Evolutionary conservation across 371 early-diverging fungal genomes (phyloP).

Genomic region (Actinomucor elegans): DNA sequence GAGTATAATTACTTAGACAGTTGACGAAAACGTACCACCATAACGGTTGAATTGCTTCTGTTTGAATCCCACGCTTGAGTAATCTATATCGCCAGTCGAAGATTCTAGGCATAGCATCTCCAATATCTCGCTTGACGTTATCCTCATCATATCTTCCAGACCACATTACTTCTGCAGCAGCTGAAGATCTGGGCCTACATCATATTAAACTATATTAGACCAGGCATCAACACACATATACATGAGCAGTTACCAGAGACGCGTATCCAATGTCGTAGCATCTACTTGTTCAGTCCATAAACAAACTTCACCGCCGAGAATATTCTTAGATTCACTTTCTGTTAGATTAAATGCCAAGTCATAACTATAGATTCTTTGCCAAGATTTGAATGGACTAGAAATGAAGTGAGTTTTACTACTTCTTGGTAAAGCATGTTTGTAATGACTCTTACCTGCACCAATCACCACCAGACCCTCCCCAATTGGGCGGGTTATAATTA

Average conservation of each 20-base stretch:
- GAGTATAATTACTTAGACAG: too few species aligned
- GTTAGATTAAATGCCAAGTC: slow-evolving; percentile 67
- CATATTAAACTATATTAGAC: too few species aligned
- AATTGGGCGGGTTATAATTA: slow-evolving; percentile 35
- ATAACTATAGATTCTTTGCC: slow-evolving; percentile 79
- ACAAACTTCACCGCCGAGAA: slow-evolving; percentile 54
- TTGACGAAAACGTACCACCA: slow-evolving; percentile 70
- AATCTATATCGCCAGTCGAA: slow-evolving; percentile 75
- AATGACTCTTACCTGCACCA: slow-evolving; percentile 44
- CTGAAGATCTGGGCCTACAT: slow-evolving; percentile 43
- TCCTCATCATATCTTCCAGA: slow-evolving; percentile 63
- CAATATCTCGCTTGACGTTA: slow-evolving; percentile 55
- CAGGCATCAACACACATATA: too few species aligned
- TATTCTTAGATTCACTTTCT: slow-evolving; percentile 44
- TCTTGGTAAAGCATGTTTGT: too few species aligned
- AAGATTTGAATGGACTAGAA: slow-evolving; percentile 72
- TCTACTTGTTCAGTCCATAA: slow-evolving; percentile 81
- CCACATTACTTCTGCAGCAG: slow-evolving; percentile 74
- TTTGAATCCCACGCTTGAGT: slow-evolving; percentile 63
- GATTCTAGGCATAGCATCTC: slow-evolving; percentile 67
- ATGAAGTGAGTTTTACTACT: too few species aligned
- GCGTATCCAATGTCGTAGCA: slow-evolving; percentile 56
- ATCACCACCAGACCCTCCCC: slow-evolving; percentile 45
- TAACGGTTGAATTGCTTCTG: slow-evolving; percentile 74
- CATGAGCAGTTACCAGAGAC: slow-evolving; percentile 53